Conservation (phyloP, 306 rosid genomes). For the Datisca glomerata region DNA sequence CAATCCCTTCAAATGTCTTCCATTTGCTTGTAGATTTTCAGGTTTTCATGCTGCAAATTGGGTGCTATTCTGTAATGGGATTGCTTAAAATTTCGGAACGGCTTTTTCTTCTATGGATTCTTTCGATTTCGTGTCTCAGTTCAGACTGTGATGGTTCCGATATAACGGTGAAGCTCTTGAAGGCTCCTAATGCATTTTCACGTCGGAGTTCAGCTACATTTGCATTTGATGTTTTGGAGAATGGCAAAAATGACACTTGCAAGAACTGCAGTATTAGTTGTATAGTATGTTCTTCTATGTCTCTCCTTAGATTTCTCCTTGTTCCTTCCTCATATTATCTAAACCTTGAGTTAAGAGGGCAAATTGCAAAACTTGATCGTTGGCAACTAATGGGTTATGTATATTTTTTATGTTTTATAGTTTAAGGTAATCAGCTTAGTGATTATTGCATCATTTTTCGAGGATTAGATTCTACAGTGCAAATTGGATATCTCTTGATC, state of each 20-base stretch:
- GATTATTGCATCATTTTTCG: too few relatives aligned
- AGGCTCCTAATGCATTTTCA: conserved; percentile 67
- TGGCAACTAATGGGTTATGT: too few relatives aligned
- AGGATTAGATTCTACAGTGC: too few relatives aligned
- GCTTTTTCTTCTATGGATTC: conserved; percentile 26
- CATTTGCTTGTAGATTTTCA: conserved; percentile 13
- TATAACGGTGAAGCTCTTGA: conserved; percentile 53
- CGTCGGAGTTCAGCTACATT: conserved; percentile 60
- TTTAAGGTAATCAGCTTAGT: too few relatives aligned
- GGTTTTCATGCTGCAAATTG: conserved; percentile 2
- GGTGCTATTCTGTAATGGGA: conserved; percentile 32
- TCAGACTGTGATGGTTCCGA: conserved; percentile 31
- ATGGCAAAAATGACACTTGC: conserved; percentile 21
- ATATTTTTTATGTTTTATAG: too few relatives aligned
- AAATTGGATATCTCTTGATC: too few relatives aligned
- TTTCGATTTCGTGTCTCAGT: conserved; percentile 26
- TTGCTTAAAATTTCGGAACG: conserved; percentile 20
- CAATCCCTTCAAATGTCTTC: conserved; percentile 20
- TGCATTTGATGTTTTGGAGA: conserved; percentile 40
- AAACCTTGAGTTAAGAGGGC: too few relatives aligned
- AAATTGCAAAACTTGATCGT: too few relatives aligned
- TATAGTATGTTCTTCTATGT: conserved; percentile 36
- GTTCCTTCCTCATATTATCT: too few relatives aligned
- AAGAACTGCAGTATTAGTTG: conserved; percentile 56
- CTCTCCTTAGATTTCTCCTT: conserved; percentile 4